Evolutionary conservation across 768 basidiomycete species (phyloP).

Genomic region (Rhizopogon vulgaris): DNA sequence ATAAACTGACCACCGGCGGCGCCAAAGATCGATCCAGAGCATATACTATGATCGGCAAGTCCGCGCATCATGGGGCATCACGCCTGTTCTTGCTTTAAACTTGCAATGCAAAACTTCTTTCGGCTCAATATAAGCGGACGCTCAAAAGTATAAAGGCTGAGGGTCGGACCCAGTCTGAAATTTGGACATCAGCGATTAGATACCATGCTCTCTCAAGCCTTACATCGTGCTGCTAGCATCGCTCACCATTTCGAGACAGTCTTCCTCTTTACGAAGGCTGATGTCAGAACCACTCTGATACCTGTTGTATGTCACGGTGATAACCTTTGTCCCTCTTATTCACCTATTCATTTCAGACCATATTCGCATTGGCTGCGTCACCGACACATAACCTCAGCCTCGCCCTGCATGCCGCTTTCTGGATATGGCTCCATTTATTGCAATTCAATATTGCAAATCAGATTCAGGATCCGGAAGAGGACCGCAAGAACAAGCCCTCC

Average conservation of each 20-base stretch:
- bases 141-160: background rate
- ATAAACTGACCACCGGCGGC: too few relatives aligned
- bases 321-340: background rate
- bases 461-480: conserved; percentile 31
- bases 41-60: too few relatives aligned
- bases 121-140: background rate
- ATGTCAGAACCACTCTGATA: conserved; percentile 12
- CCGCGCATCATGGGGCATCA: too few relatives aligned
- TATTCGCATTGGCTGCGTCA: conserved; percentile 23
- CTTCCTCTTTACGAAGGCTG: conserved; percentile 18
- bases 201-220: background rate
- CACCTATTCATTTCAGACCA: conserved; percentile 15
- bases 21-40: too few relatives aligned
- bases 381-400: conserved; percentile 9
- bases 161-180: too few relatives aligned
- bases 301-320: conserved; percentile 10
- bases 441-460: conserved; percentile 37
- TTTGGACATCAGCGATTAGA: background rate
- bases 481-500: conserved; percentile 34
- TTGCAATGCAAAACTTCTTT: too few relatives aligned
- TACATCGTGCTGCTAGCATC: background rate
- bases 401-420: conserved; percentile 22
- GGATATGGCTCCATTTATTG: conserved; percentile 40
- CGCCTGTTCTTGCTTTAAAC: too few relatives aligned
- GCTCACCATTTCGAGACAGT: conserved; percentile 12